Base-by-base conservation (phyloP, 2,329 filamentous ascomycete species). In the Aureobasidium musti region DNA sequence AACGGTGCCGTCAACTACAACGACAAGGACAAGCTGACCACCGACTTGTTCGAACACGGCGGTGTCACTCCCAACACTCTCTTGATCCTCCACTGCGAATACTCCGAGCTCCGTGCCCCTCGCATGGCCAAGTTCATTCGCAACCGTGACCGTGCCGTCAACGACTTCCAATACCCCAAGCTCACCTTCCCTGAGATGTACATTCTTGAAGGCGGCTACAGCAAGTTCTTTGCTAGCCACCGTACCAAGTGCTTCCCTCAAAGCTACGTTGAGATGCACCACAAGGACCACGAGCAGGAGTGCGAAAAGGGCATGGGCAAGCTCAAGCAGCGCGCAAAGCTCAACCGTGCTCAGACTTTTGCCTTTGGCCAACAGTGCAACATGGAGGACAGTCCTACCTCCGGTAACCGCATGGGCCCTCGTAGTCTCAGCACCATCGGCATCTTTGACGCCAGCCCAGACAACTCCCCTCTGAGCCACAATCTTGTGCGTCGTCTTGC, bases 111-210 rank as follows among this genome's bases (percentile, higher is more conserved):
- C 77, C 91, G 95, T 69, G 95, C 95, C 53, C 95, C 95, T 54
- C 89, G 97, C 70, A 98, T 98, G 90, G 95, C 95, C 59, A 92
- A 95, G 73, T 92, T 92, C 77, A 87, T 99, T 69, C 93, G 95
- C 71, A 89, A 92, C 68, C 88, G 91, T 75, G 95, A 99, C 78
- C 91, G 95, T 68, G 87, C 88, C 43, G 83, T 88, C 74, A 99
- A 99, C 78, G 87, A 88, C 64, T 91, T 95, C 77, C 85, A 86
- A 71, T 99, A 98, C 75, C 95, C 95, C 21, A 86, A 84, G 68
- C 86, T 99, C 68, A 92, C 89, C n/a, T 99, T 96, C 74, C 95
- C 95, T 2, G 95, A 99, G 77, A 88, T 98, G 70, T 99, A 99
- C 78, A 97, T 99, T 73, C 83, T 99, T 47, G 92, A 98, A 71